Evolutionary conservation across 495 filamentous ascomycete species (phyloP).

Genomic region (Podospora pseudocomata): DNA sequence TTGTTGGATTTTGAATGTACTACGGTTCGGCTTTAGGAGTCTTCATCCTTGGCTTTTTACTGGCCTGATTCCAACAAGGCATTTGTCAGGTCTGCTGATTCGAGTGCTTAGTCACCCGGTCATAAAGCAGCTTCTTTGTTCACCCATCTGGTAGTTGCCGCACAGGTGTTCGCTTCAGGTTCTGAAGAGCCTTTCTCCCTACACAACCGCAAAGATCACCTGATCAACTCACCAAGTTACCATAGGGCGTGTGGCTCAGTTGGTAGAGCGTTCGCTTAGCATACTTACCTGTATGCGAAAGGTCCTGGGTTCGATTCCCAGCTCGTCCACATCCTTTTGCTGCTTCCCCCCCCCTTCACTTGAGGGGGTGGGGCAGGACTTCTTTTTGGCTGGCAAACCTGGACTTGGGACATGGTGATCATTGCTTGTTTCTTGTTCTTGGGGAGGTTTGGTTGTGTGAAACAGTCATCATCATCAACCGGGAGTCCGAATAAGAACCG

Average conservation of each 20-base stretch:
- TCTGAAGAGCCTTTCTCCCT: background rate
- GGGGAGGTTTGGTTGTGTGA: background rate
- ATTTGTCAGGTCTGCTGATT: too few species aligned
- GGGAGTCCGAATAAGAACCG: background rate
- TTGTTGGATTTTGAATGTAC: too few species aligned
- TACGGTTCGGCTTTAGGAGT: too few species aligned
- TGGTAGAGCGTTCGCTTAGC: constrained; percentile 29
- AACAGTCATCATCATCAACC: background rate
- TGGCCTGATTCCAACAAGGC: too few species aligned
- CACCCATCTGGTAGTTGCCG: too few species aligned
- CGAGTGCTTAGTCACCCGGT: too few species aligned
- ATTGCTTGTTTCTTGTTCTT: background rate
- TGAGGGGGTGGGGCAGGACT: background rate
- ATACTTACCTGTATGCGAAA: constrained; percentile 19
- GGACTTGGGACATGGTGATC: background rate
- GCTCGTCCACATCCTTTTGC: constrained; percentile 18
- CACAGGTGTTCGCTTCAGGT: background rate
- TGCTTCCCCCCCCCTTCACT: background rate
- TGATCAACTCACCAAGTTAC: background rate
- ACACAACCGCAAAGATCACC: background rate
- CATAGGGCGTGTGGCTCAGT: constrained; percentile 26
- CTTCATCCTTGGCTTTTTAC: too few species aligned
- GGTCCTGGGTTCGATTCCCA: constrained; percentile 28
- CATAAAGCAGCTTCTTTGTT: too few species aligned
- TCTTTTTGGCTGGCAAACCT: background rate